Conservation (phyloP, 768 basidiomycete species). For the Pleurotus tuoliensis region DNA sequence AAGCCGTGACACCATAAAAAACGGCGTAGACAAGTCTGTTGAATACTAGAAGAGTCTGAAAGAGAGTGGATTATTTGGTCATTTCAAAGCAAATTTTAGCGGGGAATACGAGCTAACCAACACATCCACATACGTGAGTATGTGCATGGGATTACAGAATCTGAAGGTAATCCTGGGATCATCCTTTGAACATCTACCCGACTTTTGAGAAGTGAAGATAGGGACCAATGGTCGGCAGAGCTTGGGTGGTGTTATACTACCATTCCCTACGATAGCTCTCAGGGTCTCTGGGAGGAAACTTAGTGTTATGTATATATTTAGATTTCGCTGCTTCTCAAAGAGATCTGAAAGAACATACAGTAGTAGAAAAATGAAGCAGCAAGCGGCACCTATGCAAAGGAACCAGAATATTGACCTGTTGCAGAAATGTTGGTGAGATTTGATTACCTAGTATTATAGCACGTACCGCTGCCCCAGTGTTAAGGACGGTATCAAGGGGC, state of each 20-base stretch:
- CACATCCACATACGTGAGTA: conserved; percentile 55
- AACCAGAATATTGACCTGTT: conserved; percentile 61
- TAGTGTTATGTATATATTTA: conserved; percentile 19
- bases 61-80: not conserved
- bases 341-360: conserved; percentile 29
- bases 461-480: conserved; percentile 64
- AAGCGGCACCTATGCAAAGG: conserved; percentile 41
- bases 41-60: conserved; percentile 17
- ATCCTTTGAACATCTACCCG: conserved; percentile 16
- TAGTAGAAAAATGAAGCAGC: conserved; percentile 43
- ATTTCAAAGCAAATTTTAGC: too few relatives aligned
- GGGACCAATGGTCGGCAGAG: conserved; percentile 55
- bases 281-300: conserved; percentile 51
- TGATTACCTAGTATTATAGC: not conserved
- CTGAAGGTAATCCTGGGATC: conserved; percentile 30
- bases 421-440: not conserved
- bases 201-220: conserved; percentile 28
- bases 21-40: conserved; percentile 51
- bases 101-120: conserved; percentile 27
- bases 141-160: conserved; percentile 50
- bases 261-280: conserved; percentile 50
- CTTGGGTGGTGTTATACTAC: conserved; percentile 40
- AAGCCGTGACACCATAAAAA: conserved; percentile 57
- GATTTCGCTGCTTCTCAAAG: not conserved
- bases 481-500: too few relatives aligned